These are phyloP conservation scores for Yamadazyma conglobata DNA, from an alignment of 1,139 yeast genomes.

Conservation along the genomic window DNA sequence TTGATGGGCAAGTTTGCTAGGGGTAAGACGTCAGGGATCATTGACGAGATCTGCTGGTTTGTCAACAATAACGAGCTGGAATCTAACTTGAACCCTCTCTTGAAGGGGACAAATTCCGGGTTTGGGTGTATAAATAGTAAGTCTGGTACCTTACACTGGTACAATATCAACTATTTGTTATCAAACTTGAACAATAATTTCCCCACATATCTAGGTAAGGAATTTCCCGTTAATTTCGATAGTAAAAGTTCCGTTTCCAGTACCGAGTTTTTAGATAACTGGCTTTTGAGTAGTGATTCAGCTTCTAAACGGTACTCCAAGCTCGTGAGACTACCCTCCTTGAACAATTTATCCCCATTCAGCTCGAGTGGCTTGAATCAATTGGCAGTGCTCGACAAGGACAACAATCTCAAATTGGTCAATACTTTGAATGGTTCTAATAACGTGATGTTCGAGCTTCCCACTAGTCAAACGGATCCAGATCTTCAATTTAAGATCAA, in stretches of 20 bases:
- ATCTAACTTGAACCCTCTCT: constrained; percentile 11
- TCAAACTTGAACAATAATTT: constrained; percentile 30
- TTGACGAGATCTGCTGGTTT: constrained; percentile 55
- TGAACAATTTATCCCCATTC: constrained; percentile 16
- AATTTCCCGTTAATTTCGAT: constrained; percentile 10
- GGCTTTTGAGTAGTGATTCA: constrained; percentile 26
- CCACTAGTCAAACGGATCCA: constrained; percentile 16
- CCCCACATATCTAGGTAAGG: constrained; percentile 17
- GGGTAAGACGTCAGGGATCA: constrained; percentile 61
- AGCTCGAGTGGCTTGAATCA: constrained; percentile 22
- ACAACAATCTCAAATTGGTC: constrained; percentile 38
- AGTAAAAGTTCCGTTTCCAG: constrained; percentile 3
- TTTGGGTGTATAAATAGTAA: constrained; percentile 54
- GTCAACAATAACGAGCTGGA: constrained; percentile 21
- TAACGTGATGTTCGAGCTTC: constrained; percentile 44
- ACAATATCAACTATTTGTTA: constrained; percentile 39
- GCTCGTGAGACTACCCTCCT: constrained; percentile 30
- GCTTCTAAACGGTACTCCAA: constrained; percentile 26
- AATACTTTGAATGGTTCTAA: constrained; percentile 44
- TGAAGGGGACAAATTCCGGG: constrained; percentile 34
- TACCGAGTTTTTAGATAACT: constrained; percentile 29
- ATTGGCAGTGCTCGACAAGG: constrained; percentile 34
- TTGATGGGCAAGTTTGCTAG: constrained; percentile 58
- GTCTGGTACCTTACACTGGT: constrained; percentile 67
- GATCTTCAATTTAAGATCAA: not conserved